Evolutionary conservation across 2,329 filamentous ascomycete species (phyloP), one percentile per base, ranked within the genome.

Genomic region (Colletotrichum costaricense): DNA sequence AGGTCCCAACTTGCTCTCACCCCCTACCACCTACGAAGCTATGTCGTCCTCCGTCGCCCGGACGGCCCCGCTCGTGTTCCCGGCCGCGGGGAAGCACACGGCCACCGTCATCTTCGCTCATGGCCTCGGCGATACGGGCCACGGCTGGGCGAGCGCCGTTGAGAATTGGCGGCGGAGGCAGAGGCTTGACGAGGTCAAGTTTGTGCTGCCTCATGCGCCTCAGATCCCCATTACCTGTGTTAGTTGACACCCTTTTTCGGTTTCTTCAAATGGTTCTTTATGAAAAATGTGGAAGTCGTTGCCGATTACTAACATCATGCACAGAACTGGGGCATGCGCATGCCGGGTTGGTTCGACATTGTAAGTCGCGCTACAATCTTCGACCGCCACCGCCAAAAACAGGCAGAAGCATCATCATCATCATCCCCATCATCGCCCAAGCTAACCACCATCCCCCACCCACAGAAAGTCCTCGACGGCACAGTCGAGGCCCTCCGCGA

Each of bases 51-150:
- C 67, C 24, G 19, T 67, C 67, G 62, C 62, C 63, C 72, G 69
- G 54, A 67, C 81, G 28, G 81, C 84, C 19, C 90, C 91, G 16
- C 86, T 97, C 67, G 88, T 97, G 24, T 92, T 97, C 73, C 94
- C 94, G 33, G 94, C 95, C 54, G 86, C 94, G 42, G 93, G 90
- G 80, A 91, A 91, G 80, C 97, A 98, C 84, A 98, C 97, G 49
- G 95, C 95, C 28, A 98, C 96, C 3, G 93, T 98, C 78, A 98
- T 99, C 79, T 95, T 98, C 84, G 89, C 94, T 65, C 97, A 99
- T 82, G 97, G 97, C 16, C 87, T 99, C 52, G 97, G 97, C 75
- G 97, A 98, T 81, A 93, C 88, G 35, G 94, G 93, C 56, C 87
- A 90, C 76, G 94, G 94, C 77, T 96, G 94, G 95, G 89, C 93